Conservation (phyloP, 2,329 filamentous ascomycete genomes). For the Talaromyces pinophilus region DNA sequence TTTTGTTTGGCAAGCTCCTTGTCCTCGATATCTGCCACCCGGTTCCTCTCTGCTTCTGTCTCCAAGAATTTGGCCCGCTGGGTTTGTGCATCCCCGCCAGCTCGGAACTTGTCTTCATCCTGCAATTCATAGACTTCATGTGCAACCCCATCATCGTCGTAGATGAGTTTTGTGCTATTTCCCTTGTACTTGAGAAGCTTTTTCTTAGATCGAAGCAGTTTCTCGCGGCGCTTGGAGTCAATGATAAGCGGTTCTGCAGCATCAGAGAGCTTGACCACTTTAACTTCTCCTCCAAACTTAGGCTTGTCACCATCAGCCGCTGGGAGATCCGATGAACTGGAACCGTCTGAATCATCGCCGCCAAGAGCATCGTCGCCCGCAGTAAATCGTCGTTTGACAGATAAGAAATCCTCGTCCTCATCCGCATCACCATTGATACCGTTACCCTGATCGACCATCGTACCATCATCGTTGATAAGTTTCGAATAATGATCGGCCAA, state of each 20-base stretch:
- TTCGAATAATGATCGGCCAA: conserved; percentile 92
- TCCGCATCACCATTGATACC: conserved; percentile 54
- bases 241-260: conserved; percentile 69
- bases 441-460: conserved; percentile 40
- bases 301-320: conserved; percentile 26
- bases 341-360: conserved; percentile 30
- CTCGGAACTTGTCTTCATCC: conserved; percentile 76
- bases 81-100: conserved; percentile 71
- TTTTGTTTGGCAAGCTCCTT: conserved; percentile 79
- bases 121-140: conserved; percentile 87
- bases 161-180: conserved; percentile 80
- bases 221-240: conserved; percentile 93
- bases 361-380: conserved; percentile 64
- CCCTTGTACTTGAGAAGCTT: conserved; percentile 88
- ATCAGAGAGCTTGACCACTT: conserved; percentile 56
- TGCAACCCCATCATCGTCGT: conserved; percentile 85
- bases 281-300: conserved; percentile 27
- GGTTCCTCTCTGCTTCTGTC: conserved; percentile 69
- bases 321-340: conserved; percentile 36
- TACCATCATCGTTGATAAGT: conserved; percentile 67
- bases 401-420: conserved; percentile 78
- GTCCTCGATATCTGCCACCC: conserved; percentile 75
- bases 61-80: conserved; percentile 78
- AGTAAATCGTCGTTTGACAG: conserved; percentile 82
- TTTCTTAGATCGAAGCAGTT: conserved; percentile 93